Base-by-base conservation (phyloP, 2,329 filamentous ascomycete genomes). In the Niveomyces coronatus region DNA sequence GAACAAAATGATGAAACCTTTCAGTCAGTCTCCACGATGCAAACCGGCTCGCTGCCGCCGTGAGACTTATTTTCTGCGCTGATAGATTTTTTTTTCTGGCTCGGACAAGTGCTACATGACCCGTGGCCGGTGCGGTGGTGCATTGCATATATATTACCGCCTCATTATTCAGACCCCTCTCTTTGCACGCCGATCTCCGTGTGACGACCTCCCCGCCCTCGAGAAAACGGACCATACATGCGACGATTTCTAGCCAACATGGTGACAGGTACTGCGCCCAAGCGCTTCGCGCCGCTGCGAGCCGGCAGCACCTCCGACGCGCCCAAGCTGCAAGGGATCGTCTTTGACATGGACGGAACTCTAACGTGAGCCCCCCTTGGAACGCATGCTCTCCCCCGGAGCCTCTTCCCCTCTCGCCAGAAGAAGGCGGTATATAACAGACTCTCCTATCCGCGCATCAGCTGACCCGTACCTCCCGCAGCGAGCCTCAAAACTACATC, bases 321-420 rank as follows among this genome's bases (percentile, higher is more conserved):
- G 16, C 70, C 71, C 2, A 63, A 54, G 40, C 58, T 82, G 19
- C 66, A 67, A 43, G 78, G 78, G 4, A 62, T 82, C 2, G 70
- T 96, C 11, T 96, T 96, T 61, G 89, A 98, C 62, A 85, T 98
- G 45, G 89, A 98, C 59, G 89, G 89, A 4, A 98, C 89, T 17
- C 62, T 96, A 43, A 95, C 82, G 88, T 93, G 62, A 63, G 79
- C 67, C 15, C 31, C 34, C 28, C 23, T 40, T 38, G 34, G 35
- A 24, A 47, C 53, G 39, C 15, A 31, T 31, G n/a, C n/a, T n/a
- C n/a, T n/a, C n/a, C n/a, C n/a, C n/a, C n/a, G n/a, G n/a, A n/a
- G n/a, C n/a, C n/a, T 35, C 15, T 18, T 11, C 16, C 9, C 14
- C 16, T 15, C 9, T 11, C 15, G 16, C 13, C 27, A 35, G 14